Evolutionary conservation across 2,329 filamentous ascomycete species (phyloP).

Genomic region (Cryoendolithus antarcticus): DNA sequence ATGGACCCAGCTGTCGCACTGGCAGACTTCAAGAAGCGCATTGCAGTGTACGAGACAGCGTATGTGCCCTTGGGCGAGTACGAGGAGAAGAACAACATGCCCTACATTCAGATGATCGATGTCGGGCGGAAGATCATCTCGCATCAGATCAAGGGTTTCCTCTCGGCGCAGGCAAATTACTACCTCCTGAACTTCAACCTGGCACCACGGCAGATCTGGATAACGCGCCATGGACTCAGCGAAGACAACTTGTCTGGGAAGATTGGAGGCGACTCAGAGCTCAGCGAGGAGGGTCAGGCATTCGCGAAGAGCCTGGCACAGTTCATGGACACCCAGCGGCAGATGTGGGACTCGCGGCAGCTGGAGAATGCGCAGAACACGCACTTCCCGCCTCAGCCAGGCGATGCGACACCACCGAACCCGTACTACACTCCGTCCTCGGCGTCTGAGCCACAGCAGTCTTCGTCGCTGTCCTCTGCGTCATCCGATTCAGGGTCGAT

Average conservation of each 20-base stretch:
- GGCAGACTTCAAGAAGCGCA: slow-evolving; percentile 82
- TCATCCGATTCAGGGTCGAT: slow-evolving; percentile 1
- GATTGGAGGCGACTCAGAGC: slow-evolving; percentile 77
- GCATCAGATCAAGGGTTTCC: slow-evolving; percentile 79
- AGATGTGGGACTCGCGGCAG: slow-evolving; percentile 73
- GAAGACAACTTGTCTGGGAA: slow-evolving; percentile 75
- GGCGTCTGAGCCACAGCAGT: not conserved
- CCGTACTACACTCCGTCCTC: slow-evolving; percentile 56
- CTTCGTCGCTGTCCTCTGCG: slow-evolving; percentile 12
- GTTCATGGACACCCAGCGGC: slow-evolving; percentile 72
- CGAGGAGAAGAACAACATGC: slow-evolving; percentile 80
- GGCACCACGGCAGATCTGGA: slow-evolving; percentile 92
- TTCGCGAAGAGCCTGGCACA: slow-evolving; percentile 70
- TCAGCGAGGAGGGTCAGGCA: slow-evolving; percentile 66
- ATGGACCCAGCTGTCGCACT: slow-evolving; percentile 80
- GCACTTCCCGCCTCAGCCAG: slow-evolving; percentile 78
- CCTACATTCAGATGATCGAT: slow-evolving; percentile 96
- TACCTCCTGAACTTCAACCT: slow-evolving; percentile 97
- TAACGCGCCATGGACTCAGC: slow-evolving; percentile 88
- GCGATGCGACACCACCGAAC: slow-evolving; percentile 89
- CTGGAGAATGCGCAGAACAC: slow-evolving; percentile 63
- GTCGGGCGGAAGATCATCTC: slow-evolving; percentile 90
- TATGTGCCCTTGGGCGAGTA: slow-evolving; percentile 68
- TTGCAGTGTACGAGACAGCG: slow-evolving; percentile 84
- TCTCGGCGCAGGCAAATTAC: slow-evolving; percentile 83